Conservation (phyloP, 176 grass and related monocot species). For the Metroxylon sagu region DNA sequence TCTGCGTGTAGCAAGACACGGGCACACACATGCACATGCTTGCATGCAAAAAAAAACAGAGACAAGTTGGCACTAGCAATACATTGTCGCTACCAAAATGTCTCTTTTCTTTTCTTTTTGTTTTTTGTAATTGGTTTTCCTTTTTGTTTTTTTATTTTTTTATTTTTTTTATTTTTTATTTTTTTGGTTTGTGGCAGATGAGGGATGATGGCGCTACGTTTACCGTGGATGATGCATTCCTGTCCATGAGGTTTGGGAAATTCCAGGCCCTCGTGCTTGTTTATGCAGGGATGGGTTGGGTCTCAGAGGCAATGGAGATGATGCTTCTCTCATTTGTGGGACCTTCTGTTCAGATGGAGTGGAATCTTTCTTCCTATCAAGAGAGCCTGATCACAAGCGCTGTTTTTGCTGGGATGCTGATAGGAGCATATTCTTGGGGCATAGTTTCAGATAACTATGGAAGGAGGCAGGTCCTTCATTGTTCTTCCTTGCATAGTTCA, state of each 20-base stretch:
- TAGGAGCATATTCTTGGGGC: conserved; percentile 89
- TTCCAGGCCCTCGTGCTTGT: conserved; percentile 69
- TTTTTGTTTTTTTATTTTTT: too few relatives aligned
- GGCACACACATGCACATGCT: too few relatives aligned
- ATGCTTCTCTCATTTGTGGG: conserved; percentile 95
- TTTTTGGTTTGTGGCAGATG: conserved; percentile 31
- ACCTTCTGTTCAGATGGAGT: conserved; percentile 72
- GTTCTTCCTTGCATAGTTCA: conserved; percentile 16
- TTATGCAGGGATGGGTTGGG: conserved; percentile 76
- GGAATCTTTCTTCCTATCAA: conserved; percentile 70
- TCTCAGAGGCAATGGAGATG: conserved; percentile 97
- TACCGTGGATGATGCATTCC: conserved; percentile 63
- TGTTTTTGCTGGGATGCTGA: conserved; percentile 81
- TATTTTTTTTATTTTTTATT: too few relatives aligned
- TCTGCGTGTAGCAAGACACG: too few relatives aligned
- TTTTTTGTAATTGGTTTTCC: not conserved
- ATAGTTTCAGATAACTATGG: conserved; percentile 84
- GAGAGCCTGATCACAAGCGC: conserved; percentile 94
- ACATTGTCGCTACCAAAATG: too few relatives aligned
- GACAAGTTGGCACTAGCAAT: too few relatives aligned
- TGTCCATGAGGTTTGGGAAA: conserved; percentile 67
- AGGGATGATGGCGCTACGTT: conserved; percentile 52
- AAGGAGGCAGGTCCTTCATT: conserved; percentile 86
- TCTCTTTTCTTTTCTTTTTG: too few relatives aligned
- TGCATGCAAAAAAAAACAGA: too few relatives aligned